Evolutionary conservation across 306 rosid species (phyloP), one percentile per base, ranked within the genome.

Genomic region (Quercus rubra): DNA sequence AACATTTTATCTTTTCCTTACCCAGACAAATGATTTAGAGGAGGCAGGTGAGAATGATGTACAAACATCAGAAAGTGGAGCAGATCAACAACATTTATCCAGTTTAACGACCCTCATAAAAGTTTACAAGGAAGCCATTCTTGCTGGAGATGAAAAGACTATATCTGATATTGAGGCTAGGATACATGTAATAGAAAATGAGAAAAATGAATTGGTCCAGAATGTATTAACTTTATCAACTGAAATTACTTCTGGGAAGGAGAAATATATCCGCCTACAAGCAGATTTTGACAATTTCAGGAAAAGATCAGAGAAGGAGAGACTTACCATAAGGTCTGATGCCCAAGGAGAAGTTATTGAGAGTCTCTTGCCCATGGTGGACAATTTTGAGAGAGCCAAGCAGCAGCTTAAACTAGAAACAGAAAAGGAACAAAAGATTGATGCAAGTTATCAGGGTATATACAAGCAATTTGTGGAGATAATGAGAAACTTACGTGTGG

Each of bases 241-340:
- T 3, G 94, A 93, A 64, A 87, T 89, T 75, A 83, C 86, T 21
- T 83, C 89, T 79, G 91, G 91, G 75, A 95, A 93, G 88, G 87
- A 90, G 83, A 89, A 85, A 81, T 73, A 64, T 72, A 74, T 91
- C 52, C 92, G 98, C 9, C 72, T 93, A 49, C 99, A 95, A 79
- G 98, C 99, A 23, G 97, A 95, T 82, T 93, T 95, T 90, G 98
- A 95, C 70, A 95, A 95, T 81, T 95, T 88, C 58, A 90, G 98
- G 79, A 95, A 91, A 88, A 87, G 84, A 84, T 18, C 78, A 15
- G 98, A 93, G 71, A 95, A 93, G 84, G 97, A 91, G 35, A 86
- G 81, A 75, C 84, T 79, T 57, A 82, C 62, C 1, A 82, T 87
- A 64, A 88, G 88, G 85, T 81, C 82, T 10, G 79, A 91, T 3